phyloP scores from a whole-genome alignment of 225 moss, liverwort and hornwort genomes.

The Polytrichum commune region DNA sequence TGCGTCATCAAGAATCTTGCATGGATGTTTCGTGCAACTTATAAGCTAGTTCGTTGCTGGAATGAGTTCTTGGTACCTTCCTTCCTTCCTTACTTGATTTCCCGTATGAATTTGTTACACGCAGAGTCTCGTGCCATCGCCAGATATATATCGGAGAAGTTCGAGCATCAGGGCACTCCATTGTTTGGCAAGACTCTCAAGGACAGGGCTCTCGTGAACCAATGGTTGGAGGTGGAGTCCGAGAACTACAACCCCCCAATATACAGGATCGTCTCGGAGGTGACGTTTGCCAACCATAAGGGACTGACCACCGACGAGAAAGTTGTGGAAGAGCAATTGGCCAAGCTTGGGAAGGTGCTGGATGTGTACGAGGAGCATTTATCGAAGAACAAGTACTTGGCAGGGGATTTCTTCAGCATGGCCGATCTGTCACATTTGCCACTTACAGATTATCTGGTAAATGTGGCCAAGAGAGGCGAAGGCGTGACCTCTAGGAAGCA shows the following conservation, averaged over 20 bases:
- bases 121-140: conserved; percentile 51
- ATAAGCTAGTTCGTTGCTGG: neutral
- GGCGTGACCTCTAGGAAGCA: conserved; percentile 19
- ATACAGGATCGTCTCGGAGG: conserved; percentile 17
- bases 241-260: conserved; percentile 28
- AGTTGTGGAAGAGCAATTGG: conserved; percentile 18
- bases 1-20: neutral
- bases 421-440: conserved; percentile 35
- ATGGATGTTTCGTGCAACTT: neutral
- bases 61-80: neutral
- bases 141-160: conserved; percentile 17
- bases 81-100: neutral
- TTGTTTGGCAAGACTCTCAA: conserved; percentile 21
- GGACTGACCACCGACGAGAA: conserved; percentile 16
- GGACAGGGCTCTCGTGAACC: conserved; percentile 26
- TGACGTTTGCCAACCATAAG: conserved; percentile 2
- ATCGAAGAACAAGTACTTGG: conserved; percentile 29
- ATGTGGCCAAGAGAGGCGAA: conserved; percentile 1
- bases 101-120: neutral
- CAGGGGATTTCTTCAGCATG: conserved; percentile 41
- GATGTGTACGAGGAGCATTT: conserved; percentile 34
- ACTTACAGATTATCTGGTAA: conserved; percentile 17
- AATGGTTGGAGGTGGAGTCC: conserved; percentile 42
- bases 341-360: conserved; percentile 26
- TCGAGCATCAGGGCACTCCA: conserved; percentile 20